Evolutionary conservation across 371 early-diverging fungal species (phyloP).

Genomic region (Sporodiniella umbellata): DNA sequence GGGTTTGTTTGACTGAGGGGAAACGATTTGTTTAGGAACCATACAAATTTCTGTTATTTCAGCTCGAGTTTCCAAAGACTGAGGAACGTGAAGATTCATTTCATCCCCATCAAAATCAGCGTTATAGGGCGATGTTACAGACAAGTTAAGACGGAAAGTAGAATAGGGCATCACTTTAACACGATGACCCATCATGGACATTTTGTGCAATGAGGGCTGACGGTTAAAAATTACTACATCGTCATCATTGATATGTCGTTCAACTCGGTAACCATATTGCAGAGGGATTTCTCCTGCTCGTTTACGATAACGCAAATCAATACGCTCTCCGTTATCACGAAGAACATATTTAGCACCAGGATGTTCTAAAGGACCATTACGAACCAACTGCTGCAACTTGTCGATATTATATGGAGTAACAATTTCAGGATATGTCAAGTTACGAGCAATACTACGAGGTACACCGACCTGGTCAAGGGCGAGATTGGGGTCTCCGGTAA

Average conservation of each 20-base stretch:
- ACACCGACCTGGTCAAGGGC: conserved; percentile 99
- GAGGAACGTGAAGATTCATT: conserved; percentile 99
- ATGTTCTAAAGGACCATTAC: conserved; percentile 95
- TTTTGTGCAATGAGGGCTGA: conserved; percentile 99
- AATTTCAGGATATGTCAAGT: conserved; percentile 97
- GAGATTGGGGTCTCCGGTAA: conserved; percentile 99
- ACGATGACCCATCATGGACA: conserved; percentile 99
- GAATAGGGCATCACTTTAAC: conserved; percentile 98
- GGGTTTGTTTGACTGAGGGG: conserved; percentile 98
- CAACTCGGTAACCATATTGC: conserved; percentile 94
- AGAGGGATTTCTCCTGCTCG: conserved; percentile 88
- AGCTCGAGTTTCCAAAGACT: conserved; percentile 92
- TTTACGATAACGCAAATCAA: conserved; percentile 93
- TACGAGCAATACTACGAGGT: conserved; percentile 97
- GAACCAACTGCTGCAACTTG: conserved; percentile 84
- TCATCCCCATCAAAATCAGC: conserved; percentile 99
- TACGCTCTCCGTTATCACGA: conserved; percentile 95
- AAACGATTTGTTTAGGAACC: conserved; percentile 98
- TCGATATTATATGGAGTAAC: conserved; percentile 99
- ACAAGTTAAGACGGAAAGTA: conserved; percentile 98
- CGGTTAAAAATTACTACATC: conserved; percentile 99
- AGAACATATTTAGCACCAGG: conserved; percentile 99
- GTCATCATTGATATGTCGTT: conserved; percentile 96
- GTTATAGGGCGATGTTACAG: conserved; percentile 99
- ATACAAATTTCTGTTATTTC: conserved; percentile 96